phyloP scores from a whole-genome alignment of 345 rosid species.

The Excoecaria cochinchinensis region DNA sequence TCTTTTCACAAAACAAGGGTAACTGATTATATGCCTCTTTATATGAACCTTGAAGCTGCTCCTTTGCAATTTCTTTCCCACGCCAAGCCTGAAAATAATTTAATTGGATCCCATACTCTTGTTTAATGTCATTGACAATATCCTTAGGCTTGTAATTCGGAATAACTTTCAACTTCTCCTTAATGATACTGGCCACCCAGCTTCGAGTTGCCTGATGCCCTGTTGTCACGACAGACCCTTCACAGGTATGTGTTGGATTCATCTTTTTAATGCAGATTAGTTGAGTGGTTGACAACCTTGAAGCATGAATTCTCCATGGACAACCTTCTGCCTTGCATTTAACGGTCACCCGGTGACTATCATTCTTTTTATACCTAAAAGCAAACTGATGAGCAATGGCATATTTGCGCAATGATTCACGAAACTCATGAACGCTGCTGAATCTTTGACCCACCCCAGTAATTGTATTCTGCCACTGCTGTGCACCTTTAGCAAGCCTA shows the following conservation, averaged over 20 bases:
- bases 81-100: conserved; percentile 97
- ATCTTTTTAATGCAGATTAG: conserved; percentile 88
- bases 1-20: conserved; percentile 76
- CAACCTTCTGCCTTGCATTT: conserved; percentile 96
- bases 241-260: conserved; percentile 84
- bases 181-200: conserved; percentile 94
- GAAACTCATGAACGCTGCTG: conserved; percentile 74
- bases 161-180: conserved; percentile 76
- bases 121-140: conserved; percentile 77
- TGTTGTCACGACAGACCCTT: conserved; percentile 60
- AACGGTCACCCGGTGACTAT: conserved; percentile 91
- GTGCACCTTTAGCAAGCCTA: conserved; percentile 67
- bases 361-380: conserved; percentile 87
- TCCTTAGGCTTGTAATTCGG: conserved; percentile 95
- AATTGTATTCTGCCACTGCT: conserved; percentile 88
- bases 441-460: conserved; percentile 94
- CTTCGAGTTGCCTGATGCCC: conserved; percentile 90
- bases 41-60: conserved; percentile 93
- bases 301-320: conserved; percentile 97
- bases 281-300: conserved; percentile 85
- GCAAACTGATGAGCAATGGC: conserved; percentile 97
- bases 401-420: conserved; percentile 76
- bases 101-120: conserved; percentile 82
- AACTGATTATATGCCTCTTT: conserved; percentile 85
- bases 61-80: conserved; percentile 93